phyloP scores from a whole-genome alignment of 1,139 yeast species.

The Yamadazyma mexicana region DNA sequence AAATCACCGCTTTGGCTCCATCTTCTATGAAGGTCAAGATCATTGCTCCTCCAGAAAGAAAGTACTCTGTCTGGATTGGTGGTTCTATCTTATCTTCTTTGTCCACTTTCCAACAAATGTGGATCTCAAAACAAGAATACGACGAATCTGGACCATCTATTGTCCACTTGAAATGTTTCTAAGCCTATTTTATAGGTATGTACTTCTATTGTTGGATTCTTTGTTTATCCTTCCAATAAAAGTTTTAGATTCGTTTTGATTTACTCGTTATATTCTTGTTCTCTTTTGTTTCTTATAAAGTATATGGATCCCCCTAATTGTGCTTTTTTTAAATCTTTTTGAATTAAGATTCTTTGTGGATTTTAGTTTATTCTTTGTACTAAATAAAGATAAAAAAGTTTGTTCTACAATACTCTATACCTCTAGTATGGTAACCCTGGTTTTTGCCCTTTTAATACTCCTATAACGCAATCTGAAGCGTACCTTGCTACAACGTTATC shows the following conservation, averaged over 20 bases:
- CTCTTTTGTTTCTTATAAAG: constrained; percentile 3
- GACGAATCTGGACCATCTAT: constrained; percentile 99
- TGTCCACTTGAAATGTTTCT: constrained; percentile 99
- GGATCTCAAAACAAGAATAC: constrained; percentile 99
- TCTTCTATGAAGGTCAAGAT: constrained; percentile 99
- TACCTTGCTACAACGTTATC: constrained; percentile 53
- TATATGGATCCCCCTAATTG: constrained; percentile 4
- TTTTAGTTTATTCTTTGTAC: constrained; percentile 5
- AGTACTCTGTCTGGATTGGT: constrained; percentile 99
- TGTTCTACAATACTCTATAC: neutral
- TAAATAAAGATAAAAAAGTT: constrained; percentile 3
- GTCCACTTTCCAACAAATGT: constrained; percentile 99
- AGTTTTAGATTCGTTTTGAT: constrained; percentile 1
- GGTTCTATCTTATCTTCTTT: constrained; percentile 98
- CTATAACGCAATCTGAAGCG: constrained; percentile 48
- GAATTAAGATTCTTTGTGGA: constrained; percentile 2
- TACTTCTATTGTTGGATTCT: neutral
- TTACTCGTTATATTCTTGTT: constrained; percentile 2
- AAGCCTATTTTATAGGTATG: constrained; percentile 30
- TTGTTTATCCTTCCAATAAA: neutral
- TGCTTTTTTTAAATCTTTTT: constrained; percentile 2
- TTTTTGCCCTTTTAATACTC: constrained; percentile 46
- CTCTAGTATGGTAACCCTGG: constrained; percentile 28
- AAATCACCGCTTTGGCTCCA: constrained; percentile 98
- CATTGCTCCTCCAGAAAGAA: constrained; percentile 99